Conservation (phyloP, 2,329 filamentous ascomycete species). For the Xylariomycetidae sp. region DNA sequence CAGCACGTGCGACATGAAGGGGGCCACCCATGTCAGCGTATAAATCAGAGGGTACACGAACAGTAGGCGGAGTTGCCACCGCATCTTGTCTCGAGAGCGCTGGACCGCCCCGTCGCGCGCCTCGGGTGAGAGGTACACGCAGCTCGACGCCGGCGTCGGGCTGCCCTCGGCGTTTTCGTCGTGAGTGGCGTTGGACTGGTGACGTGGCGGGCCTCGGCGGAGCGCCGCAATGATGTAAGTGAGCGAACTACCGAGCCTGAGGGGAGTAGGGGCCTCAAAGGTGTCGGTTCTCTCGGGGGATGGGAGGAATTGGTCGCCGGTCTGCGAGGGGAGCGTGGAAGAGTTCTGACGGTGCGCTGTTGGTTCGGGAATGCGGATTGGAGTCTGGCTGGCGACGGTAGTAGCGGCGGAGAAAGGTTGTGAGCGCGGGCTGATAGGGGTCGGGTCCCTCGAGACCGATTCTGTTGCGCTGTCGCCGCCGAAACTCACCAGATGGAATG, state of each 20-base stretch:
- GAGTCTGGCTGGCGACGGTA: too few species aligned
- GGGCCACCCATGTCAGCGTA: conserved; percentile 66
- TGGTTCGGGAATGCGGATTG: too few species aligned
- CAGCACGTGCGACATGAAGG: conserved; percentile 61
- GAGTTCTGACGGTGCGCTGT: too few species aligned
- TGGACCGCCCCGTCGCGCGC: conserved; percentile 28
- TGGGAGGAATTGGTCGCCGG: too few species aligned
- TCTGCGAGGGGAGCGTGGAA: too few species aligned
- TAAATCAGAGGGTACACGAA: conserved; percentile 76
- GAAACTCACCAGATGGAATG: conserved; percentile 22
- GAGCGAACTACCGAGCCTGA: too few species aligned
- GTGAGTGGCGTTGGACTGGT: neutral
- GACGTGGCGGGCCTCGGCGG: conserved; percentile 5
- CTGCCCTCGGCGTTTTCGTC: conserved; percentile 1
- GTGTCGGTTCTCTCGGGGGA: too few species aligned
- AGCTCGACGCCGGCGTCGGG: conserved; percentile 5
- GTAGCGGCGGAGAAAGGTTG: too few species aligned
- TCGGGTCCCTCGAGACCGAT: too few species aligned
- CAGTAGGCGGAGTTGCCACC: conserved; percentile 64
- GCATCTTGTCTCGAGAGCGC: conserved; percentile 49
- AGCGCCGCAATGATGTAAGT: conserved; percentile 10
- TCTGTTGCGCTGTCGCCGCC: conserved; percentile 8
- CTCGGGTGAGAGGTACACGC: conserved; percentile 16
- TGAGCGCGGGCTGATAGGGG: too few species aligned
- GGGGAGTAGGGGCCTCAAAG: too few species aligned